Percentiles rank a stretch among this genome's conserved stretches.
These are phyloP conservation scores for Scutellaria minor DNA, from an alignment of 257 asterid species.

Conservation along the genomic window DNA sequence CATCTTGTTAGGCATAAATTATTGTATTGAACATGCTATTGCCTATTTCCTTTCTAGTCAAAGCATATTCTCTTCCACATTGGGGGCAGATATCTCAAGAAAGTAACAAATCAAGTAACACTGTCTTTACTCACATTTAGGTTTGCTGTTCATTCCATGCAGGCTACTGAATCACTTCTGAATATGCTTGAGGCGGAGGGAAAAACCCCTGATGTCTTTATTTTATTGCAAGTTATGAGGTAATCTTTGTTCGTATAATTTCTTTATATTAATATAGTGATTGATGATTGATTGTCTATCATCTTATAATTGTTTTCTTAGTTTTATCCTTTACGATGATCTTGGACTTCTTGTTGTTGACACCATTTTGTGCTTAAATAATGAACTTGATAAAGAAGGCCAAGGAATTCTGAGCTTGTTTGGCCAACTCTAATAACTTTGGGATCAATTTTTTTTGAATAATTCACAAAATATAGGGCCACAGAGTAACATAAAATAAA, in stretches of 20 bases:
- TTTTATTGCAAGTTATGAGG: constrained; percentile 83
- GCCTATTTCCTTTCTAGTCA: constrained; percentile 6
- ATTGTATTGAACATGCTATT: neutral
- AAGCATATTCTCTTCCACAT: neutral
- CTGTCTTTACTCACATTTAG: constrained; percentile 33
- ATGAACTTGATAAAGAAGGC: constrained; percentile 17
- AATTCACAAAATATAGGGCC: constrained; percentile 14
- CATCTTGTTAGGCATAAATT: constrained; percentile 13
- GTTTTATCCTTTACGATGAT: constrained; percentile 1
- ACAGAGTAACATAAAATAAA: constrained; percentile 4
- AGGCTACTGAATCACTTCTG: constrained; percentile 78
- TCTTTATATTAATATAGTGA: neutral
- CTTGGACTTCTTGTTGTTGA: constrained; percentile 6
- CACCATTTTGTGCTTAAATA: neutral
- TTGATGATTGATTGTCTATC: constrained; percentile 12
- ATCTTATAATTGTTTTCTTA: constrained; percentile 12
- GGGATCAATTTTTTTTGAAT: constrained; percentile 14
- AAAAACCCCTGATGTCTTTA: constrained; percentile 69
- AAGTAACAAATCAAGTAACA: constrained; percentile 19
- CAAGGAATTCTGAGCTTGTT: constrained; percentile 11
- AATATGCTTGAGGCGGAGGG: constrained; percentile 82
- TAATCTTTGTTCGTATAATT: constrained; percentile 31
- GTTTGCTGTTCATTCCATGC: constrained; percentile 38
- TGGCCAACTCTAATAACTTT: constrained; percentile 13
- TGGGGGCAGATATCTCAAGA: constrained; percentile 21